These are phyloP conservation scores for Apocynum venetum DNA, from an alignment of 257 asterid genomes.

Conservation along the genomic window DNA sequence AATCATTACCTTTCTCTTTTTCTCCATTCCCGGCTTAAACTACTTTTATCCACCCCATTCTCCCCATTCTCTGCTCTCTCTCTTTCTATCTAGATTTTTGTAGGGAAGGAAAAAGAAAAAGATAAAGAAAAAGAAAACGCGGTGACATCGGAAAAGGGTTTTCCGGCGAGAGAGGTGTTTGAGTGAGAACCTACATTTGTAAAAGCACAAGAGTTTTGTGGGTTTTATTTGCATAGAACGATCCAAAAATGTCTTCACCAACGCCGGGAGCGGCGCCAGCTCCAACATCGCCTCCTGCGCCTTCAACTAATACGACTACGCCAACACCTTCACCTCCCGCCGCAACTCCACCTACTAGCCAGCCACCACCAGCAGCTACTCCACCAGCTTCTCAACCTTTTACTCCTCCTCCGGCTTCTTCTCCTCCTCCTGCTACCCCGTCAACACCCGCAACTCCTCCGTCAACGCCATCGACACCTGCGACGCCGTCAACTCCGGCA, in stretches of 20 bases:
- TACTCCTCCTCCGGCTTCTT: conserved; percentile 12
- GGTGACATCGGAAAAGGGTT: neutral
- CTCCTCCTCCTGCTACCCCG: conserved; percentile 14
- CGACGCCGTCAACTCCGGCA: conserved; percentile 23
- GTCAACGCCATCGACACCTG: conserved; percentile 15
- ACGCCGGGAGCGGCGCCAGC: conserved; percentile 26
- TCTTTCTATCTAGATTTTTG: conserved; percentile 1
- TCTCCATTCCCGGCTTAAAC: neutral
- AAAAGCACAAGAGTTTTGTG: neutral
- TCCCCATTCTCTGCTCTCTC: neutral
- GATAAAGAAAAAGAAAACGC: too few relatives aligned
- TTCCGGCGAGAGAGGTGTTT: neutral
- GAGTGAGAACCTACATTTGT: neutral
- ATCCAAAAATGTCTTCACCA: conserved; percentile 22
- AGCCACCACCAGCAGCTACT: conserved; percentile 34
- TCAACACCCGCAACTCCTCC: conserved; percentile 25
- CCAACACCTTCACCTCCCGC: conserved; percentile 36
- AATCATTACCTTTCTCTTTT: neutral
- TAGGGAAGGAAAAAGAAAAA: neutral
- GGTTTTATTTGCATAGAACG: neutral
- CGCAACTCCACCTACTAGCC: conserved; percentile 28
- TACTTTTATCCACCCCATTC: neutral
- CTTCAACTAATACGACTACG: conserved; percentile 32
- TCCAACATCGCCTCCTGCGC: conserved; percentile 40
- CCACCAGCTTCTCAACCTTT: conserved; percentile 25